Percentiles rank a stretch among this genome's conserved stretches.
Evolutionary conservation across 176 grass and related monocot genomes (phyloP).

Genomic region (Dendrocalamus sinicus): DNA sequence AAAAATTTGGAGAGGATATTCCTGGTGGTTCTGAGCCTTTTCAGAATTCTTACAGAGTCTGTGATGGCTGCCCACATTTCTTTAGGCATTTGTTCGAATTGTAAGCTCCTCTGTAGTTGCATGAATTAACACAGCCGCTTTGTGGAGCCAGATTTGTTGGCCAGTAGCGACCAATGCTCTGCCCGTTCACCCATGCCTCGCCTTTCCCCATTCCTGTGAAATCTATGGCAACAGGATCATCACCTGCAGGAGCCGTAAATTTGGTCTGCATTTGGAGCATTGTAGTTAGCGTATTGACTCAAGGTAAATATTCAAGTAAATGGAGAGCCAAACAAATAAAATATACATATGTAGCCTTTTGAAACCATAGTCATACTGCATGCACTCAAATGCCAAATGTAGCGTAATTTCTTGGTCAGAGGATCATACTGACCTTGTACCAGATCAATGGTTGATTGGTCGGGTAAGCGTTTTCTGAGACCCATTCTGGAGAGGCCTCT

Average conservation of each 20-base stretch:
- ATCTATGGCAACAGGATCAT: conserved; percentile 89
- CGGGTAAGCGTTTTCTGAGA: conserved; percentile 66
- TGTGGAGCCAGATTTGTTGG: conserved; percentile 69
- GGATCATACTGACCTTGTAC: conserved; percentile 81
- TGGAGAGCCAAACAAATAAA: conserved; percentile 14
- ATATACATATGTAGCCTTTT: neutral
- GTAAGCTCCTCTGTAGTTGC: conserved; percentile 81
- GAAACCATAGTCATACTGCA: neutral
- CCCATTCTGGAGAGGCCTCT: conserved; percentile 69
- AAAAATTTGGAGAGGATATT: conserved; percentile 12
- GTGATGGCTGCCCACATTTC: conserved; percentile 94
- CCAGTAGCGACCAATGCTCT: conserved; percentile 98
- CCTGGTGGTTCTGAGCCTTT: neutral
- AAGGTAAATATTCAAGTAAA: conserved; percentile 21
- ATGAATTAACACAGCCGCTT: conserved; percentile 69
- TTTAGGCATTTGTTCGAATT: conserved; percentile 76
- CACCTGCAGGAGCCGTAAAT: conserved; percentile 71
- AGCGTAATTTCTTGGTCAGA: conserved; percentile 14
- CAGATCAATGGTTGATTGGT: conserved; percentile 81
- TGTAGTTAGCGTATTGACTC: conserved; percentile 25
- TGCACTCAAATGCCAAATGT: neutral
- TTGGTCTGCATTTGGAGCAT: conserved; percentile 62
- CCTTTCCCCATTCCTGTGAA: conserved; percentile 96
- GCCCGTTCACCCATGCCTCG: conserved; percentile 91
- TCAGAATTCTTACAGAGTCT: conserved; percentile 65